Conservation (phyloP, 305 asterid genomes). For the Fraxinus albicans region DNA sequence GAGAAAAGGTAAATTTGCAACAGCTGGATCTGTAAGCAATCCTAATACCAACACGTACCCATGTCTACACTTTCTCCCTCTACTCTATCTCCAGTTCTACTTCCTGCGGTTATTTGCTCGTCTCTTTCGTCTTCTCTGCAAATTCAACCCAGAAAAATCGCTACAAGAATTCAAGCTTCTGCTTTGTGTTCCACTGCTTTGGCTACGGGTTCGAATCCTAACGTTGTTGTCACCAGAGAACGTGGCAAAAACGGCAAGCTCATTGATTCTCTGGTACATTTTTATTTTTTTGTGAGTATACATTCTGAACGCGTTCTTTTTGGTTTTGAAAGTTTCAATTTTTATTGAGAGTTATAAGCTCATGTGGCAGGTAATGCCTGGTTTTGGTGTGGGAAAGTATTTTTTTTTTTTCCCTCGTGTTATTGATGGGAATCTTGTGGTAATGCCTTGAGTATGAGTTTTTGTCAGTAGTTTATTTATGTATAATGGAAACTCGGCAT, state of each 20-base stretch:
- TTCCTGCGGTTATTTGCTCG: conserved; percentile 20
- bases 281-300: background rate
- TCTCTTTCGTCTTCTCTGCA: conserved; percentile 21
- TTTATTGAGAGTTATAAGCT: background rate
- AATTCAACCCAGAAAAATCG: conserved; percentile 2
- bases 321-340: background rate
- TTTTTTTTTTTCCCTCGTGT: background rate
- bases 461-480: background rate
- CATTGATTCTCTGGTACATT: conserved; percentile 59
- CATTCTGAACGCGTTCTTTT: background rate
- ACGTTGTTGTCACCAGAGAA: conserved; percentile 80
- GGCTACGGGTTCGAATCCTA: conserved; percentile 27
- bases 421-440: background rate
- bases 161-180: conserved; percentile 19
- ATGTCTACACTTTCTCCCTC: conserved; percentile 41
- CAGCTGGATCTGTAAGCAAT: conserved; percentile 5
- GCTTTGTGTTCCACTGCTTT: conserved; percentile 28
- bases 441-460: background rate
- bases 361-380: background rate
- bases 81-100: conserved; percentile 23
- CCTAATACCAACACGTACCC: conserved; percentile 7
- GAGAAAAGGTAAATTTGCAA: background rate
- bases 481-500: conserved; percentile 1
- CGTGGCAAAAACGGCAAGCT: conserved; percentile 75
- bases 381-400: background rate